phyloP scores from a whole-genome alignment of 2,329 filamentous ascomycete genomes.

The Claviceps paspali region DNA sequence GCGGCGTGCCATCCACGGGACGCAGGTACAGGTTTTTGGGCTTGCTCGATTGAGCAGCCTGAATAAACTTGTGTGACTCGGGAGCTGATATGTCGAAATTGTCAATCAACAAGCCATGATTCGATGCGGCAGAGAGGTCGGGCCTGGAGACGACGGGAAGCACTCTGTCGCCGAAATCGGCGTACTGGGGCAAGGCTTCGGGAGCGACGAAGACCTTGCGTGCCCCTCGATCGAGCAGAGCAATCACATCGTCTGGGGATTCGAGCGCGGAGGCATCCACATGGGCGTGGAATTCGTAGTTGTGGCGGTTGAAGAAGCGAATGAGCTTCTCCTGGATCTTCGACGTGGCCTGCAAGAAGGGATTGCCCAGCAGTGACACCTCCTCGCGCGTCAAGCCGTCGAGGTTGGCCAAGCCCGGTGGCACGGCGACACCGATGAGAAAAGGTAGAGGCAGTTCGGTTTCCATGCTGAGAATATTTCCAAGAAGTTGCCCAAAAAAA shows the following conservation, averaged over 20 bases:
- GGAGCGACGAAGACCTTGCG: conserved; percentile 69
- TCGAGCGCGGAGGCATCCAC: conserved; percentile 61
- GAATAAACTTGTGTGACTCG: conserved; percentile 27
- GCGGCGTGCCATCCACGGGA: conserved; percentile 28
- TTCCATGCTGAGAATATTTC: conserved; percentile 41
- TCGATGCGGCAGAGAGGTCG: conserved; percentile 28
- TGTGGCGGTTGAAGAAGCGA: conserved; percentile 33
- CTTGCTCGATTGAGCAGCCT: conserved; percentile 29
- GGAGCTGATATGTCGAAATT: conserved; percentile 30
- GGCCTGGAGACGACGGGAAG: conserved; percentile 34
- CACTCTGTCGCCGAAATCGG: conserved; percentile 40
- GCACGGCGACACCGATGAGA: conserved; percentile 40
- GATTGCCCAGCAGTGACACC: conserved; percentile 41
- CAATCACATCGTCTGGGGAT: conserved; percentile 57
- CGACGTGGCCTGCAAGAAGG: conserved; percentile 40
- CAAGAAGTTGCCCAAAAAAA: too few relatives aligned
- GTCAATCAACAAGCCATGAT: conserved; percentile 36
- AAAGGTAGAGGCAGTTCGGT: conserved; percentile 49
- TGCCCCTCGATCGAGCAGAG: conserved; percentile 73
- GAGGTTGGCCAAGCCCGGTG: conserved; percentile 29
- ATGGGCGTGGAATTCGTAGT: conserved; percentile 45
- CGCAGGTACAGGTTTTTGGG: conserved; percentile 34
- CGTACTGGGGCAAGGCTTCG: conserved; percentile 46
- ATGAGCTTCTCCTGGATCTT: conserved; percentile 30
- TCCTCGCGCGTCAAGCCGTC: conserved; percentile 41